Evolutionary conservation across 139 green algal species (phyloP), one percentile per base, ranked within the genome.

Genomic region (Zygnema circumcarinatum): DNA sequence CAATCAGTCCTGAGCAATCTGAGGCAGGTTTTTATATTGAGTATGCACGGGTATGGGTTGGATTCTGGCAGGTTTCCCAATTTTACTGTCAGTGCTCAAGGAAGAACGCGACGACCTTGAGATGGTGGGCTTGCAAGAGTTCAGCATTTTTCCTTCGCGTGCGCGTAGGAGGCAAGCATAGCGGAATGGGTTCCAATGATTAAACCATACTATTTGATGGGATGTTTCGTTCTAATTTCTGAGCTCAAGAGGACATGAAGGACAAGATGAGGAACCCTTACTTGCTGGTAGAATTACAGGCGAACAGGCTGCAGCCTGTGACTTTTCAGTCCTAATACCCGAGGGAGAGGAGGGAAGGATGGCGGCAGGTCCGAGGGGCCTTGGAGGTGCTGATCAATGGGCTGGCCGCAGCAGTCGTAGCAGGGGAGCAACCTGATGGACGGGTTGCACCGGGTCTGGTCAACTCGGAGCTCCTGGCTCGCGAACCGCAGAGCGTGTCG

Each of bases 31-130:
- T n/a, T n/a, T n/a, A n/a, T n/a, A n/a, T n/a, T n/a, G n/a, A n/a
- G n/a, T n/a, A n/a, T n/a, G n/a, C n/a, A n/a, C n/a, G n/a, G n/a
- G n/a, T n/a, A n/a, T n/a, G n/a, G n/a, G 75, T 74, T 47, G 32
- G 47, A 16, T 36, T 36, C 35, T 41, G 35, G 47, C 84, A 87
- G 95, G 95, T 20, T 72, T 98, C 25, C 94, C 94, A 0, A 88
- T 95, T 33, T 86, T 98, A 21, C 86, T 94, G 16, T 79, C 81
- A 1, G 90, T 95, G 39, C 81, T 98, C 74, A 76, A 83, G 7
- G 94, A 96, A 16, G 95, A 98, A 72, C 69, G 93, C 0, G 92
- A 96, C 36, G 96, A 98, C 52, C 11, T 93, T 35, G 94, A 97
- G 72, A 92, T 98, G 74, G 76, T 88, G 35, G 68, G 74, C 80